These are phyloP conservation scores for Pelargonium nanum DNA, from an alignment of 345 rosid genomes.

Conservation along the genomic window DNA sequence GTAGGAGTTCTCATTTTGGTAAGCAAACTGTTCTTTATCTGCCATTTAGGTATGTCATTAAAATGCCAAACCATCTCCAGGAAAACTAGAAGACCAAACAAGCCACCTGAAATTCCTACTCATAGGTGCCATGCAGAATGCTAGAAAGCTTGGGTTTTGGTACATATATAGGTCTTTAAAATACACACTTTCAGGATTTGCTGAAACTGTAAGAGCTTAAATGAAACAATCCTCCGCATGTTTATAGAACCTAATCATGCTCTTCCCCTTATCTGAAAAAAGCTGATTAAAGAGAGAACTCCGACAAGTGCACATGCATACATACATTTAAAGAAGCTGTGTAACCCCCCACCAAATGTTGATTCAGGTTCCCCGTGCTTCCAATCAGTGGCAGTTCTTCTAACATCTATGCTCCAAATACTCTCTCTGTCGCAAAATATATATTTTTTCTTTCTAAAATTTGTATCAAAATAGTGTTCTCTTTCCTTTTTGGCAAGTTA, in stretches of 20 bases:
- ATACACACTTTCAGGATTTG: neutral
- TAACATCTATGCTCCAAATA: no score
- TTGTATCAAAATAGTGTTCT: no score
- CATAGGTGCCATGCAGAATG: neutral
- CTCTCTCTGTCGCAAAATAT: no score
- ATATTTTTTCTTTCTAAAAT: no score
- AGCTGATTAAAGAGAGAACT: neutral
- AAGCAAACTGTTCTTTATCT: conserved; percentile 33
- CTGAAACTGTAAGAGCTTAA: neutral
- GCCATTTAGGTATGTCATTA: conserved; percentile 22
- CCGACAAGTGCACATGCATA: neutral
- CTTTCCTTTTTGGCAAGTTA: no score
- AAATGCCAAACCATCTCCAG: conserved; percentile 4
- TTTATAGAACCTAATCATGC: no score
- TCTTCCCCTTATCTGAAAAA: neutral
- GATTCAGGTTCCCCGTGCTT: neutral
- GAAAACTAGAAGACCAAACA: conserved; percentile 6
- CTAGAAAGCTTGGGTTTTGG: neutral
- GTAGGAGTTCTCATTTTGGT: conserved; percentile 25
- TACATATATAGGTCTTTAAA: neutral
- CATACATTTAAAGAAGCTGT: neutral
- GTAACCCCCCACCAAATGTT: neutral
- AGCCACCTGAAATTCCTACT: conserved; percentile 1
- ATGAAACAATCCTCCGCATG: no score
- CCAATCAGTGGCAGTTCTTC: neutral